phyloP scores from a whole-genome alignment of 1,139 yeast species.

The Diutina ranongensis region DNA sequence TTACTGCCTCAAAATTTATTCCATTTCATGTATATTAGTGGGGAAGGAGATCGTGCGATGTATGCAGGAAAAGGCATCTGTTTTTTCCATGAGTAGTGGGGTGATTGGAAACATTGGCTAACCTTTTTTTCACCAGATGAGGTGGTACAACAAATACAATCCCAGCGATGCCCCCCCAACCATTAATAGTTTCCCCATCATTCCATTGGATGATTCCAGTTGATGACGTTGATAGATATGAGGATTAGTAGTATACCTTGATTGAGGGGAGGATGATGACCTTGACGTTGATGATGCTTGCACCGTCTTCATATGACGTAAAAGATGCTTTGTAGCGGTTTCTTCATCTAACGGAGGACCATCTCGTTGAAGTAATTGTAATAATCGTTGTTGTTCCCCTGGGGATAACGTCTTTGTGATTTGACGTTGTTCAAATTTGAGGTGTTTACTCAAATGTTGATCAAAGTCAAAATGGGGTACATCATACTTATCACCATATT shows the following conservation, averaged over 20 bases:
- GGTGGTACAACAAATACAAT: background rate
- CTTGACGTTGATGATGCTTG: background rate
- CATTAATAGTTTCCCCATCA: background rate
- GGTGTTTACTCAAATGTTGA: conserved; percentile 48
- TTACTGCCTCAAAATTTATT: too few relatives aligned
- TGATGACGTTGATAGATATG: background rate
- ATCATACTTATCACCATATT: conserved; percentile 39
- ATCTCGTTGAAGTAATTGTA: background rate
- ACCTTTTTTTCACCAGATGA: too few relatives aligned
- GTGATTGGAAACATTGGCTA: too few relatives aligned
- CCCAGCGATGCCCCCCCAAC: background rate
- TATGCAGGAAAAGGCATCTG: too few relatives aligned
- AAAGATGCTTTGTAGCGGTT: background rate
- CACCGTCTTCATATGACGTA: conserved; percentile 3
- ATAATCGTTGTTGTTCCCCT: background rate
- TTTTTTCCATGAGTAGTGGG: too few relatives aligned
- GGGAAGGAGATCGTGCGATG: too few relatives aligned
- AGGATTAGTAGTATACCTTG: too few relatives aligned
- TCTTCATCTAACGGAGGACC: conserved; percentile 4
- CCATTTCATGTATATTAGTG: too few relatives aligned
- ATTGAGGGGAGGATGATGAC: too few relatives aligned
- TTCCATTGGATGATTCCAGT: background rate
- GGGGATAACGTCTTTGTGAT: conserved; percentile 24
- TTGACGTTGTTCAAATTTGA: conserved; percentile 49
- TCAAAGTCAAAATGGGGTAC: conserved; percentile 74